Conservation (phyloP, 257 asterid species). For the Linderniella brevidens region DNA sequence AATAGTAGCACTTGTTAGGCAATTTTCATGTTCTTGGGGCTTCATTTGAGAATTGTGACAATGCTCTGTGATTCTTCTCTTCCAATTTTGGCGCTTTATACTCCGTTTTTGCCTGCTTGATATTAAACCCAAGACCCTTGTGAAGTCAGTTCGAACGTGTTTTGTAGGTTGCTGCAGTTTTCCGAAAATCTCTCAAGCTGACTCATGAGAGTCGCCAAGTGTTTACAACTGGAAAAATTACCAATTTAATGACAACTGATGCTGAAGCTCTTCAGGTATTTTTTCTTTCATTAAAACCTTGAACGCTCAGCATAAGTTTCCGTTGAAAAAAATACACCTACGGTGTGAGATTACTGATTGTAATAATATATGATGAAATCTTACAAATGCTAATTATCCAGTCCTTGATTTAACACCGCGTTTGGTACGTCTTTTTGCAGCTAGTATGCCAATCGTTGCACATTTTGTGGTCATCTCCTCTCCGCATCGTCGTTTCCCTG, state of each 20-base stretch:
- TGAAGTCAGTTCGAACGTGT: slow-evolving; percentile 8
- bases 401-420: slow-evolving; percentile 8
- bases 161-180: slow-evolving; percentile 77
- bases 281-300: slow-evolving; percentile 2
- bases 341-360: too few species aligned
- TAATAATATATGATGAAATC: neutral
- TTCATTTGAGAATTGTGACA: too few species aligned
- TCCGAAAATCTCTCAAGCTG: slow-evolving; percentile 73
- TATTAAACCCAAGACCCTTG: slow-evolving; percentile 1
- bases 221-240: slow-evolving; percentile 77
- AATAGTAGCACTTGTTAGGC: too few species aligned
- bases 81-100: neutral
- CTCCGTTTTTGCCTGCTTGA: neutral
- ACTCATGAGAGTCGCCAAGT: slow-evolving; percentile 89
- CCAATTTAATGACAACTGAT: slow-evolving; percentile 92
- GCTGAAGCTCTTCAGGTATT: slow-evolving; percentile 86
- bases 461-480: slow-evolving; percentile 93
- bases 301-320: slow-evolving; percentile 7
- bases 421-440: slow-evolving; percentile 29
- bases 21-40: too few species aligned
- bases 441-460: slow-evolving; percentile 90
- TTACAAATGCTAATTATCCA: neutral
- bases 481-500: slow-evolving; percentile 63
- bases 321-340: neutral
- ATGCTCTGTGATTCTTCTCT: too few species aligned